Conservation (phyloP, 2,329 filamentous ascomycete species). For the Ceratocystis albifundus region DNA sequence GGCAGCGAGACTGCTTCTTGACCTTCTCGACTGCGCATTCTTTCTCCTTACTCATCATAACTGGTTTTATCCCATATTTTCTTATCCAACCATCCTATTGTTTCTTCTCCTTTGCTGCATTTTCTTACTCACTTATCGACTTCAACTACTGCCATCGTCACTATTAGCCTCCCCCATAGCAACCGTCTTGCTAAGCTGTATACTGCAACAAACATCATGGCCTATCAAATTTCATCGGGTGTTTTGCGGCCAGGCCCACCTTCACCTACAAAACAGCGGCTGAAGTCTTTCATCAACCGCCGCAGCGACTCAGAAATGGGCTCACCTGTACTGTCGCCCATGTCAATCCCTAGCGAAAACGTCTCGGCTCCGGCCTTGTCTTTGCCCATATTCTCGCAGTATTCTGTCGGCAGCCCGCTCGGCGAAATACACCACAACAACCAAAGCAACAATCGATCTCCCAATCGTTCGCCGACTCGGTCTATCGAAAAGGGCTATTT, state of each 20-base stretch:
- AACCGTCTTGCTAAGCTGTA: neutral
- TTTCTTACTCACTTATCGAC: neutral
- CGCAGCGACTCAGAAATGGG: conserved; percentile 20
- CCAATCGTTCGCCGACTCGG: conserved; percentile 17
- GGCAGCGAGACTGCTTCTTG: conserved; percentile 2
- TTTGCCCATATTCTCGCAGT: conserved; percentile 21
- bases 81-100: neutral
- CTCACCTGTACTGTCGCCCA: conserved; percentile 19
- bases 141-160: neutral
- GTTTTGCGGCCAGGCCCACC: conserved; percentile 19
- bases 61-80: conserved; percentile 5
- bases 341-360: conserved; percentile 18
- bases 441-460: conserved; percentile 15
- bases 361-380: conserved; percentile 13
- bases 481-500: conserved; percentile 17
- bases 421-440: conserved; percentile 21
- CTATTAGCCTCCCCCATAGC: neutral
- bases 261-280: conserved; percentile 19
- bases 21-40: neutral
- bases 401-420: conserved; percentile 18
- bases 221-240: conserved; percentile 21
- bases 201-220: conserved; percentile 13
- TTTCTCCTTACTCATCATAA: neutral
- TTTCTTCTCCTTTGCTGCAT: neutral
- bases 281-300: conserved; percentile 22